Base-by-base conservation (phyloP, 441 rosid genomes). In the Viola pubescens region DNA sequence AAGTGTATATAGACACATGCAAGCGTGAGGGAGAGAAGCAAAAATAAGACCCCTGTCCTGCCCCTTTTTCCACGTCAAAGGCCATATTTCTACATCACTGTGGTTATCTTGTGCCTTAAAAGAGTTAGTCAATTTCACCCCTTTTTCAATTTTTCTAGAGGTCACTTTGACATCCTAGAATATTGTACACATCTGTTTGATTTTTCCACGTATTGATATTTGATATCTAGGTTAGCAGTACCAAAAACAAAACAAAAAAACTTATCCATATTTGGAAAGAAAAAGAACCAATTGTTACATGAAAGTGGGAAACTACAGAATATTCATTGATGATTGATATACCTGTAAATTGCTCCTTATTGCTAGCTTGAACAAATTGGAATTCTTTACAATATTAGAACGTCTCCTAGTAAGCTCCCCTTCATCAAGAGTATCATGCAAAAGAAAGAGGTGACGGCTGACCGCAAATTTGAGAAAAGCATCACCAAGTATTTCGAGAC, bases 401-500 rank as follows among this genome's bases (percentile, higher is more conserved):
- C 99, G 91, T 73, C 67, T 85, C 66, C 86, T 70, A 56, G 96
- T 94, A 61, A 89, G 90, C 69, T 73, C 76, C 70, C 98, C 98
- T 79, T 94, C 99, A 71, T 89, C 96, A 64, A 89, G 80, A 51
- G 76, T 73, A 71, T 81, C 89, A 65, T 89, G 80, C 56, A 69
- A 75, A 64, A 94, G 89, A 76, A 94, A 94, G 69, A 87, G 83
- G 70, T 79, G 81, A 10, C 97, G 88, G 40, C 88, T 87, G 50
- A 94, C 97, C 12, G 85, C 81, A 83, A 78, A 90, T 80, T 94
- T 89, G 69, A 90, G 95, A 71, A 94, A 94, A 66, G 91, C 85
- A 76, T 94, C 99, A 55, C 99, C 99, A 48, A 94, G 89, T 60
- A 73, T 70, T 78, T 94, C 99, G 57, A 94, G 89, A 75, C 97